These are phyloP conservation scores for Salvia miltiorrhiza DNA, from an alignment of 257 asterid genomes.

Conservation along the genomic window DNA sequence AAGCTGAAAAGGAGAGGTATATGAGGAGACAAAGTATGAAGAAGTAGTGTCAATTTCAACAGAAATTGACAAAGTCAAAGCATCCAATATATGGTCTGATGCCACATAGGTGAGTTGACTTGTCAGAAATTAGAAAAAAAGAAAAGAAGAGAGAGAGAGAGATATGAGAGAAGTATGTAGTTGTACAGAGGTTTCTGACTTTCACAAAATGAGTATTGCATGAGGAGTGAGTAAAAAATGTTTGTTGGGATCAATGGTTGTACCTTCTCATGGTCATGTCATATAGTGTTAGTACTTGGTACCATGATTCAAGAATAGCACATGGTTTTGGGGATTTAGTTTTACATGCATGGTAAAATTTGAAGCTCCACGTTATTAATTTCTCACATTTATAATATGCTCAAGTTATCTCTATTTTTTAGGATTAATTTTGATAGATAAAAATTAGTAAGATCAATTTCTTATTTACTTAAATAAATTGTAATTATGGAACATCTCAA, in stretches of 20 bases:
- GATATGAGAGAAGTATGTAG: too few species aligned
- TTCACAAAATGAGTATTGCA: not conserved
- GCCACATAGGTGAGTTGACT: conserved; percentile 18
- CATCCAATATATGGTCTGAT: not conserved
- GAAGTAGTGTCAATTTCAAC: conserved; percentile 17
- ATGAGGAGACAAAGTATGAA: conserved; percentile 2
- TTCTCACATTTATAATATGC: too few species aligned
- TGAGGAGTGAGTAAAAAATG: conserved; percentile 11
- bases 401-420: too few species aligned
- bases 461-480: too few species aligned
- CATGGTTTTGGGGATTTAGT: not conserved
- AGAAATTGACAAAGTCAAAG: conserved; percentile 19
- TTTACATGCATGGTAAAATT: not conserved
- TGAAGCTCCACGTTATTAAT: too few species aligned
- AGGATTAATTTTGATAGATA: too few species aligned
- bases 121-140: conserved; percentile 14
- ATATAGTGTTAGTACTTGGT: not conserved
- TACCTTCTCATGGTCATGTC: not conserved
- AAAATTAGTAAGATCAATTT: too few species aligned
- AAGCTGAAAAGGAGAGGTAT: not conserved
- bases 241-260: conserved; percentile 1
- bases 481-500: too few species aligned
- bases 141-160: too few species aligned
- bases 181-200: not conserved
- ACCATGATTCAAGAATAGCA: not conserved